These are phyloP conservation scores for Toxicodendron radicans DNA, from an alignment of 345 rosid genomes.

Conservation along the genomic window DNA sequence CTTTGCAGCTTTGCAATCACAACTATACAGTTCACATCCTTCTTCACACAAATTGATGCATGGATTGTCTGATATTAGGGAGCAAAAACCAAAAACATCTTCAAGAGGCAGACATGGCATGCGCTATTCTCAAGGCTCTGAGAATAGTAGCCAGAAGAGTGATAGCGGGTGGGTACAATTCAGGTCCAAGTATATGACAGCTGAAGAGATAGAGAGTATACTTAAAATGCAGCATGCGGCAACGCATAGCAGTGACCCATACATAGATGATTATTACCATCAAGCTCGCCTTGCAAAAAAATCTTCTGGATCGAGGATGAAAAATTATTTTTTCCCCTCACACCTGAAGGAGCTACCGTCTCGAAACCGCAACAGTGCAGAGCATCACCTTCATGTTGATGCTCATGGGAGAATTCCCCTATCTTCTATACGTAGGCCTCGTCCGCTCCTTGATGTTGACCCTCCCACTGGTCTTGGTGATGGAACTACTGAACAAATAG, in stretches of 20 bases:
- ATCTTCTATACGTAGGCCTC: constrained; percentile 63
- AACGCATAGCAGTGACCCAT: constrained; percentile 78
- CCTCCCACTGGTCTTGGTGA: constrained; percentile 50
- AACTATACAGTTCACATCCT: constrained; percentile 54
- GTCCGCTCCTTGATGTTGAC: constrained; percentile 74
- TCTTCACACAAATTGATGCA: constrained; percentile 55
- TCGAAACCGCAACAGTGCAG: constrained; percentile 68
- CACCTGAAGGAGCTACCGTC: constrained; percentile 78
- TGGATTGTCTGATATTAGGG: constrained; percentile 59
- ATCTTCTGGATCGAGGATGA: constrained; percentile 56
- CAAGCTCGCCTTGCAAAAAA: constrained; percentile 84
- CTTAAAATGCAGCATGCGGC: constrained; percentile 95
- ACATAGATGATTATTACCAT: constrained; percentile 90
- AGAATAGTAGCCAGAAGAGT: constrained; percentile 74
- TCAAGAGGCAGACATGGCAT: constrained; percentile 57
- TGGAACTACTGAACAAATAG: constrained; percentile 57
- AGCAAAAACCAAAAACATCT: constrained; percentile 68
- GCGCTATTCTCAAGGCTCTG: constrained; percentile 70
- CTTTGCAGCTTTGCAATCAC: constrained; percentile 71
- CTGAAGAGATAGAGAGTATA: constrained; percentile 94
- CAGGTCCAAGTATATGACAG: constrained; percentile 90
- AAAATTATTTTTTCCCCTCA: constrained; percentile 70
- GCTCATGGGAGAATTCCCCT: constrained; percentile 62
- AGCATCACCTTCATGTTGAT: constrained; percentile 59
- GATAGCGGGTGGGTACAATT: constrained; percentile 68